Base-by-base conservation (phyloP, 352 stramenopile genomes). In the Globisporangium canariense region DNA sequence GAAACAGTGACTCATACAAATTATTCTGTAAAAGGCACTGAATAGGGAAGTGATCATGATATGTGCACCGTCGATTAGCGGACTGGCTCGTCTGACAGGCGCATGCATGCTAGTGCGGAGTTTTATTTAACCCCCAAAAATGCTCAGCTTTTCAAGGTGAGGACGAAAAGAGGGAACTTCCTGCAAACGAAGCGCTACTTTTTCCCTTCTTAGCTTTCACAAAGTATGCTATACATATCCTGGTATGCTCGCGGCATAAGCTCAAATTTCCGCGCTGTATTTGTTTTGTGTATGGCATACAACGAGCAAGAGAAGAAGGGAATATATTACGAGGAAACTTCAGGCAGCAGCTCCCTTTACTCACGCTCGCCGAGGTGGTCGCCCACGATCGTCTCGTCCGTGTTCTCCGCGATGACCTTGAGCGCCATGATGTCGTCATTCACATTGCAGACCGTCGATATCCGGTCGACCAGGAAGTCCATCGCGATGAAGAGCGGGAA, bases 341-440 rank as follows among this genome's bases (percentile, higher is more conserved):
- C n/a, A 25, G 22, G 22, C 32, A 36, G 32, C 32, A 36, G 32
- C 32, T 36, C 32, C 32, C 32, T 28, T 51, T 63, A 68, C 30
- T 75, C 76, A 46, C 78, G 71, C 52, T 81, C 70, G 55, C 81
- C 77, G 11, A 91, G 65, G 14, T 86, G 73, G 41, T 88, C 74
- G 13, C 77, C 71, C 47, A 78, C 73, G 38, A 89, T 75, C 20
- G 80, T 91, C 65, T 90, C 79, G 46, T 91, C 79, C 18, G 83
- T 90, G 54, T 76, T 90, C 46, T 90, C 80, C 8, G 83, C 77
- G 45, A 91, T 89, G 40, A 89, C 74, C 63, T 89, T 88, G 43
- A 91, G 76, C 36, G 81, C 83, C 77, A 91, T 88, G 61, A 88
- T 76, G 67, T 92, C 85, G 54, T 90, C 85, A 58, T 90, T 90